A percentile compares a stretch with the other conserved stretches of the same genome.
Conservation (phyloP, 192 early-diverging fungal species). For the Mortierella hygrophila region DNA sequence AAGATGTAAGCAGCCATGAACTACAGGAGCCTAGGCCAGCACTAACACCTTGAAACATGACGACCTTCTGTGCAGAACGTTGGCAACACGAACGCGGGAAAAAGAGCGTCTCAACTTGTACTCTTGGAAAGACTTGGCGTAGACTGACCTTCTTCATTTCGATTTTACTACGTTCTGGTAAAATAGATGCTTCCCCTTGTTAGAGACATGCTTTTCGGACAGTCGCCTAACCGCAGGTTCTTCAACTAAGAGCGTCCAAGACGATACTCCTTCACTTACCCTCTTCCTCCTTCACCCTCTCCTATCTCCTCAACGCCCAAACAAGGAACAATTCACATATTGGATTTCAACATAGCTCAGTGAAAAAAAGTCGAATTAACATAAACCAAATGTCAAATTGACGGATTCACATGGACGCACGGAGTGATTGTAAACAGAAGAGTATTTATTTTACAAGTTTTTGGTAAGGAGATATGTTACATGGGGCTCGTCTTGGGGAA, state of each 20-base stretch:
- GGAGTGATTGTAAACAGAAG: neutral
- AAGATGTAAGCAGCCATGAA: conserved; percentile 67
- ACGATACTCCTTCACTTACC: neutral
- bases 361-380: neutral
- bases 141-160: neutral
- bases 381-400: neutral
- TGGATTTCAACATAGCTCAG: neutral
- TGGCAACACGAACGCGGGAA: neutral
- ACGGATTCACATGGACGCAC: neutral
- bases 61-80: neutral
- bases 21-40: too few species aligned
- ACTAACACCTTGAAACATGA: too few species aligned
- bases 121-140: neutral
- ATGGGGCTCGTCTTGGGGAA: neutral
- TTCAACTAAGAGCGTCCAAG: conserved; percentile 74
- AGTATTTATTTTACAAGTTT: conserved; percentile 12
- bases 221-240: conserved; percentile 91
- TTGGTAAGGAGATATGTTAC: conserved; percentile 2
- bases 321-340: neutral
- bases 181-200: conserved; percentile 93
- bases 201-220: conserved; percentile 91
- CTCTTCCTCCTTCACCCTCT: neutral
- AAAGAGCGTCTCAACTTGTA: neutral
- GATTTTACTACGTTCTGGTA: conserved; percentile 7
- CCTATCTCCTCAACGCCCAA: neutral